Percentiles rank a stretch among this genome's conserved stretches.
Evolutionary conservation across 345 rosid genomes (phyloP).

Genomic region (Combretum micranthum): DNA sequence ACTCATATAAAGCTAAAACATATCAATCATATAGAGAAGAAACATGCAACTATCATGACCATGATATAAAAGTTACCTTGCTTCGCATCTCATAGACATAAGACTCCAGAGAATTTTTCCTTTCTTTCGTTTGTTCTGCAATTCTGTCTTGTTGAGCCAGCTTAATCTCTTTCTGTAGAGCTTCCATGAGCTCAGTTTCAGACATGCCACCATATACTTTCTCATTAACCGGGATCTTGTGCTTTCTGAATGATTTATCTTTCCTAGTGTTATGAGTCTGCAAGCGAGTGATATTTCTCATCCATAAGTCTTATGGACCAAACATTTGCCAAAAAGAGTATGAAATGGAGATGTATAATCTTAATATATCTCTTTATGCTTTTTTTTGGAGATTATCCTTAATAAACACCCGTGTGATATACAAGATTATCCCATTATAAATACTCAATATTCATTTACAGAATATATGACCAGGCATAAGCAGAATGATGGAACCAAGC

Average conservation of each 20-base stretch:
- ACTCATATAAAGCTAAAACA: not conserved
- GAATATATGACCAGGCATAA: not conserved
- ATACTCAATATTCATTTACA: not conserved
- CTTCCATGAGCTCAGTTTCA: constrained; percentile 32
- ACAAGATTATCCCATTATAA: too few relatives aligned
- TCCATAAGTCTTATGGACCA: too few relatives aligned
- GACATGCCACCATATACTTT: constrained; percentile 37
- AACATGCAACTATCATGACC: constrained; percentile 1
- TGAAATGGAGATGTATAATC: too few relatives aligned
- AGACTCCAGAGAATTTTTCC: constrained; percentile 53
- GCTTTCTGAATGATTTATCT: constrained; percentile 26
- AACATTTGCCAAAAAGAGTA: too few relatives aligned
- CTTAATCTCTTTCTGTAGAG: constrained; percentile 38
- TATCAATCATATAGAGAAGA: not conserved
- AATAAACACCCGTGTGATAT: too few relatives aligned
- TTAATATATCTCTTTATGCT: too few relatives aligned
- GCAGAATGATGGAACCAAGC: not conserved
- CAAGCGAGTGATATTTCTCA: not conserved
- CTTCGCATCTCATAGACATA: constrained; percentile 58
- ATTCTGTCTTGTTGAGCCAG: constrained; percentile 40
- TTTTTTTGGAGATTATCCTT: too few relatives aligned
- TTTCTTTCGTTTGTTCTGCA: constrained; percentile 47
- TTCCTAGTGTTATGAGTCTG: constrained; percentile 28
- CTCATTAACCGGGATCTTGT: constrained; percentile 35
- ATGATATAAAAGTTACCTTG: constrained; percentile 27